These are phyloP conservation scores for Nitzschia sp. DNA, from an alignment of 108 stramenopile genomes.

Conservation along the genomic window DNA sequence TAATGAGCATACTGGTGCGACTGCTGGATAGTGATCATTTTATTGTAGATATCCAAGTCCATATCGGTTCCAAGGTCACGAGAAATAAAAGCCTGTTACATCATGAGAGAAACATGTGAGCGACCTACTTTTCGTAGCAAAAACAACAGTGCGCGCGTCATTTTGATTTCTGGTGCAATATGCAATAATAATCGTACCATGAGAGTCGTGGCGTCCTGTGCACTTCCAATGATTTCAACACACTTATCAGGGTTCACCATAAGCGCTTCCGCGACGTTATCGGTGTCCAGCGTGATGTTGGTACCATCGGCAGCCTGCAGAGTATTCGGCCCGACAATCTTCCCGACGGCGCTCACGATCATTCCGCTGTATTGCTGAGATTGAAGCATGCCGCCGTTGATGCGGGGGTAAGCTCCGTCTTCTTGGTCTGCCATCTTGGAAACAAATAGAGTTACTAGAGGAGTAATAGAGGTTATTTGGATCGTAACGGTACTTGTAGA, in stretches of 20 bases:
- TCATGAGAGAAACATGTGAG: constrained; percentile 12
- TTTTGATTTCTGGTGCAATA: neutral
- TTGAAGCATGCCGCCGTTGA: constrained; percentile 63
- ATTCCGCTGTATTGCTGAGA: constrained; percentile 42
- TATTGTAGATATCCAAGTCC: constrained; percentile 54
- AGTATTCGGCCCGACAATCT: constrained; percentile 24
- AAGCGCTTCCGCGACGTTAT: constrained; percentile 2
- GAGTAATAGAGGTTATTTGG: too few relatives aligned
- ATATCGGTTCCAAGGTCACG: constrained; percentile 48
- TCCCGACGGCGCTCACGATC: constrained; percentile 48
- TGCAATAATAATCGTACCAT: constrained; percentile 20
- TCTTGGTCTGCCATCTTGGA: constrained; percentile 41
- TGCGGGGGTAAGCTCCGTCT: constrained; percentile 68
- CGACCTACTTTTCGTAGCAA: neutral
- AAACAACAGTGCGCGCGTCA: too few relatives aligned
- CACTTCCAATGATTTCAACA: constrained; percentile 45
- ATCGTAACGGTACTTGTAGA: too few relatives aligned
- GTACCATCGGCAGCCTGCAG: constrained; percentile 45
- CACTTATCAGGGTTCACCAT: constrained; percentile 23
- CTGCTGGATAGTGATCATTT: constrained; percentile 50
- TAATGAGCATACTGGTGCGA: constrained; percentile 47
- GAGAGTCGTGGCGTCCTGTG: constrained; percentile 22
- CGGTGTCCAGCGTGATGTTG: constrained; percentile 13
- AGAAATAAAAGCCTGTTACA: constrained; percentile 45
- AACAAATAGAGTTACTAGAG: too few relatives aligned